These are phyloP conservation scores for Carallia brachiata DNA, from an alignment of 345 rosid species.

Conservation along the genomic window DNA sequence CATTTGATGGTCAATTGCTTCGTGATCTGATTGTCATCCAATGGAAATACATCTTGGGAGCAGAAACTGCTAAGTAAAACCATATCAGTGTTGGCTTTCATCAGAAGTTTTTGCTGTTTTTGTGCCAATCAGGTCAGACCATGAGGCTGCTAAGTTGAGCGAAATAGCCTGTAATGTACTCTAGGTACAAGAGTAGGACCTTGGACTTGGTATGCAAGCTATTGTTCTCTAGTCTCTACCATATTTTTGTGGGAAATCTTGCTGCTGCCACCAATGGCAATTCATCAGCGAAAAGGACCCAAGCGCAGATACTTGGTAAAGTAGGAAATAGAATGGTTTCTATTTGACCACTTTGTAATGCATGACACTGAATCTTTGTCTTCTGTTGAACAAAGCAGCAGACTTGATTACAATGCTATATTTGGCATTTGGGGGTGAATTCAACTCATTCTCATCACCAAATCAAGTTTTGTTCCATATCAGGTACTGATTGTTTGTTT, in stretches of 20 bases:
- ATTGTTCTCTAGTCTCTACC: neutral
- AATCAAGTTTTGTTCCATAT: too few relatives aligned
- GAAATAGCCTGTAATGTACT: neutral
- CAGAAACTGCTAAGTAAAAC: neutral
- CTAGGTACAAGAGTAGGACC: constrained; percentile 8
- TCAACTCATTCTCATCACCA: neutral
- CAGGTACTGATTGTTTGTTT: neutral
- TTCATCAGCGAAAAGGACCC: neutral
- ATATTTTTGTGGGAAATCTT: neutral
- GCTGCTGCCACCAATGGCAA: neutral
- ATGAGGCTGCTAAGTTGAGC: constrained; percentile 9
- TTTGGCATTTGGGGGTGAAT: neutral
- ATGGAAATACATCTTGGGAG: neutral
- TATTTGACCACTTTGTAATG: neutral
- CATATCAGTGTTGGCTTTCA: neutral
- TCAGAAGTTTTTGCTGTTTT: constrained; percentile 7
- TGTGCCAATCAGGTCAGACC: constrained; percentile 9
- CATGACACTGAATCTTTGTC: neutral
- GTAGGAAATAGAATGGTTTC: neutral
- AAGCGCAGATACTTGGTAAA: neutral
- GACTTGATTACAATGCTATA: neutral
- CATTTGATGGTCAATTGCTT: neutral
- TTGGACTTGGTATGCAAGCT: constrained; percentile 4
- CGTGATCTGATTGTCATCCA: neutral
- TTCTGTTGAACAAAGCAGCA: neutral